A percentile compares a stretch with the other conserved stretches of the same genome.
These are phyloP conservation scores for Candida krabiensis DNA, from an alignment of 805 yeast species.

Conservation along the genomic window DNA sequence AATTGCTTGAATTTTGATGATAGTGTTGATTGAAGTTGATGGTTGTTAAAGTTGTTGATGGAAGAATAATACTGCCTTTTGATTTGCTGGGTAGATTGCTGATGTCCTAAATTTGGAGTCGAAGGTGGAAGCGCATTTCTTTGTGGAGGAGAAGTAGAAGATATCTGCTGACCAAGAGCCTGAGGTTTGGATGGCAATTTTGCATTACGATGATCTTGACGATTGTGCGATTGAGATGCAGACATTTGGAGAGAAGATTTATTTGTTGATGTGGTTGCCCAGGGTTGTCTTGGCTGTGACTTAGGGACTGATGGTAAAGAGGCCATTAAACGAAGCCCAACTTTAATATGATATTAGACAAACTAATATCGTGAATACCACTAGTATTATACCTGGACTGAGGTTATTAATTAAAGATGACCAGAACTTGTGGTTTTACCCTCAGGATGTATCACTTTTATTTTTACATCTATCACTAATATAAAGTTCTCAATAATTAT, in stretches of 20 bases:
- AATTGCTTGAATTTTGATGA: conserved; percentile 16
- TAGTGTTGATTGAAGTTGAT: conserved; percentile 17
- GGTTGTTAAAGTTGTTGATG: conserved; percentile 20
- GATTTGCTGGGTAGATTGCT: conserved; percentile 1
- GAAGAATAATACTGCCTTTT: conserved; percentile 10
- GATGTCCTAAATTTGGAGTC: neutral
- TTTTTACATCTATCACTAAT: no score
- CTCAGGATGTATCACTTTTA: no score
- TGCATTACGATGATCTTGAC: conserved; percentile 3
- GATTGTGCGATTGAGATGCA: neutral
- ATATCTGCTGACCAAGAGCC: neutral
- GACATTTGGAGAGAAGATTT: conserved; percentile 2
- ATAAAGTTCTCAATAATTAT: no score
- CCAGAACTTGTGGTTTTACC: no score
- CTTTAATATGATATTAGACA: no score
- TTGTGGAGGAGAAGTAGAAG: conserved; percentile 1
- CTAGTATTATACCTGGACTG: no score
- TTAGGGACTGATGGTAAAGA: conserved; percentile 10
- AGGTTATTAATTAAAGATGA: no score
- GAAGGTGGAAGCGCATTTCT: neutral
- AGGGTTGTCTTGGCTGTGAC: conserved; percentile 16
- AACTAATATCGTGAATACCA: no score
- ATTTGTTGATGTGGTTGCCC: conserved; percentile 17
- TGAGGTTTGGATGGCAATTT: conserved; percentile 13
- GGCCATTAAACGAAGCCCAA: conserved; percentile 5